Percentiles rank a stretch among this genome's conserved stretches.
These are phyloP conservation scores for Citrus australasica DNA, from an alignment of 345 rosid species.

Conservation along the genomic window DNA sequence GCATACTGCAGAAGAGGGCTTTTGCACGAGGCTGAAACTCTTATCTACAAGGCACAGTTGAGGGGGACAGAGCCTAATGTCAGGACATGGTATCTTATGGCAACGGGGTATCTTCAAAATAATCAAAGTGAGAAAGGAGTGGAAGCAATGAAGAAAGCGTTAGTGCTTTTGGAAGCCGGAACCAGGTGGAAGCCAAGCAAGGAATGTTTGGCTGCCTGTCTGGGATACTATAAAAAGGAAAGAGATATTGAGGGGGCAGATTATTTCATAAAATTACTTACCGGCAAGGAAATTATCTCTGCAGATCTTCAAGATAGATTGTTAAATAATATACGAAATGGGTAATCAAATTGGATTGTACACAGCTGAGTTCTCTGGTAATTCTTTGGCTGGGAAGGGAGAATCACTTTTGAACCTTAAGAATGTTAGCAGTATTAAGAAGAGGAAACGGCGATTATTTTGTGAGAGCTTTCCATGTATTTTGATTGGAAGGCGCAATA, in stretches of 20 bases:
- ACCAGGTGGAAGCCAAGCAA: slow-evolving; percentile 14
- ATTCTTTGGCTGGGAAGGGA: neutral
- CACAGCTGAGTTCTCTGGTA: neutral
- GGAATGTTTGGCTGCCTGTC: slow-evolving; percentile 18
- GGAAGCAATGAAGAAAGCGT: slow-evolving; percentile 31
- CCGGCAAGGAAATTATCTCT: slow-evolving; percentile 18
- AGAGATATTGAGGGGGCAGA: slow-evolving; percentile 18
- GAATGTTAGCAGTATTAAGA: neutral
- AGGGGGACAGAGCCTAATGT: slow-evolving; percentile 26
- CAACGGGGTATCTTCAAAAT: slow-evolving; percentile 15
- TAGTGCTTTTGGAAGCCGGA: neutral
- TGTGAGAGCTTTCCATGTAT: neutral
- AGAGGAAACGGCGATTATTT: neutral
- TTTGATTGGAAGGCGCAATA: neutral
- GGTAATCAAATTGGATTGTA: neutral
- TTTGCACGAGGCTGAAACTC: slow-evolving; percentile 28
- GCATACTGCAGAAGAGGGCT: slow-evolving; percentile 29
- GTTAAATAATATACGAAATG: slow-evolving; percentile 12
- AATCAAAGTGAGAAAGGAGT: slow-evolving; percentile 18
- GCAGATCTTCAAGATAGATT: slow-evolving; percentile 14
- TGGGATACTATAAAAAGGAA: slow-evolving; percentile 24
- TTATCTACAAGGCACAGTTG: slow-evolving; percentile 9
- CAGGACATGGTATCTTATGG: slow-evolving; percentile 30
- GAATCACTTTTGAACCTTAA: neutral
- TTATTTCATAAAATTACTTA: slow-evolving; percentile 20